Percentiles rank a stretch among this genome's conserved stretches.
Conservation (phyloP, 371 early-diverging fungal genomes). For the Gilbertella persicaria region DNA sequence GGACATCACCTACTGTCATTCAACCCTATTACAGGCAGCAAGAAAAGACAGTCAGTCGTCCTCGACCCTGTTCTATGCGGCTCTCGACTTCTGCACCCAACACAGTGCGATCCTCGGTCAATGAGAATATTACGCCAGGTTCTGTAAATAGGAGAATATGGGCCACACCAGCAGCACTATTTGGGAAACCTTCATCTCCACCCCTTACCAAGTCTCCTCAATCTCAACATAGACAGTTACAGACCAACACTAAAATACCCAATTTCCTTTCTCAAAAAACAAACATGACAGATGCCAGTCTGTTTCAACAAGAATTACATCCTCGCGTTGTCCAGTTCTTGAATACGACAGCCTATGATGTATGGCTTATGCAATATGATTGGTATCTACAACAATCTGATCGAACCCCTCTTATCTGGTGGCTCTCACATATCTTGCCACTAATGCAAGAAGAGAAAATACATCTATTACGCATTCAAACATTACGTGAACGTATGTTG, state of each 20-base stretch:
- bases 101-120: neutral
- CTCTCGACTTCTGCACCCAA: conserved; percentile 5
- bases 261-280: too few relatives aligned
- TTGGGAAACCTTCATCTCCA: conserved; percentile 4
- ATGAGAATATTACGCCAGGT: conserved; percentile 1
- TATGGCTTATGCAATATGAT: conserved; percentile 8
- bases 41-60: neutral
- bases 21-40: neutral
- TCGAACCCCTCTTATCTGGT: conserved; percentile 40
- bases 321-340: neutral
- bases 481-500: conserved; percentile 45
- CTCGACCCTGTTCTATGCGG: conserved; percentile 17
- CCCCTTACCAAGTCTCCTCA: too few relatives aligned
- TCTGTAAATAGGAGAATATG: conserved; percentile 1
- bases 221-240: too few relatives aligned
- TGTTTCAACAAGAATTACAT: conserved; percentile 4
- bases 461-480: conserved; percentile 31
- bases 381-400: conserved; percentile 13
- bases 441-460: conserved; percentile 41
- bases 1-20: neutral
- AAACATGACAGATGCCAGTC: neutral
- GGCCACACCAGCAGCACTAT: conserved; percentile 1
- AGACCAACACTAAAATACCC: too few relatives aligned
- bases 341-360: neutral
- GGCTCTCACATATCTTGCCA: conserved; percentile 56